A percentile compares a stretch with the other conserved stretches of the same genome.
Conservation (phyloP, 176 grass and related monocot species). For the Cenchrus fungigraminus region DNA sequence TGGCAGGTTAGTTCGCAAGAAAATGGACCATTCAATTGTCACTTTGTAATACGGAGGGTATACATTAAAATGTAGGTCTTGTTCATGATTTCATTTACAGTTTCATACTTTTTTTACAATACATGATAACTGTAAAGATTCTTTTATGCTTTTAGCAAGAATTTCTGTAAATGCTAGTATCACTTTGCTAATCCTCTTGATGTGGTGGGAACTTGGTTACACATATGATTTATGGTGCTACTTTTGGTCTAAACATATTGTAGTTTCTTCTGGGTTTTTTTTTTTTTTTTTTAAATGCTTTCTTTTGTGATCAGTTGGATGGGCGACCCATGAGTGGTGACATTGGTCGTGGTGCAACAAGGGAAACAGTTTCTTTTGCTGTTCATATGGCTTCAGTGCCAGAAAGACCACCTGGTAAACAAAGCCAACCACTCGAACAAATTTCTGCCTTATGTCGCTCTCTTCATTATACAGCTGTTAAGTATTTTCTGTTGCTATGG, state of each 20-base stretch:
- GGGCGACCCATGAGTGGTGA: conserved; percentile 92
- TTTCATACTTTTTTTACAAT: too few relatives aligned
- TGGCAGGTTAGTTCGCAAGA: conserved; percentile 77
- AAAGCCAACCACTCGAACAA: neutral
- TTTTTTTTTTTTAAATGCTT: conserved; percentile 1
- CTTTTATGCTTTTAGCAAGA: neutral
- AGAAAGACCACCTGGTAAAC: conserved; percentile 78
- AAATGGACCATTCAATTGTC: conserved; percentile 6
- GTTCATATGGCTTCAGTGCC: conserved; percentile 57
- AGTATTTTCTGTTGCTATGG: conserved; percentile 31
- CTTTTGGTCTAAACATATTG: conserved; percentile 18
- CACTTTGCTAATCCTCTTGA: neutral
- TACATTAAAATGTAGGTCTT: too few relatives aligned
- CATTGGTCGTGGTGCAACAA: conserved; percentile 90
- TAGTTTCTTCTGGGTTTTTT: neutral
- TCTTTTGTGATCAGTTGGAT: conserved; percentile 67
- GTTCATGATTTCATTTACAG: too few relatives aligned
- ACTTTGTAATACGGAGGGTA: neutral
- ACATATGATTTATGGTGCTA: neutral
- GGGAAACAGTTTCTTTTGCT: conserved; percentile 81
- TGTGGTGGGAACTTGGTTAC: neutral
- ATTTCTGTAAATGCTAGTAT: conserved; percentile 13
- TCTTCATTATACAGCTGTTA: conserved; percentile 25
- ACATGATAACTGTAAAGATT: too few relatives aligned
- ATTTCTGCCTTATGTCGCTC: neutral